Conservation (phyloP, 1,284 basidiomycete genomes). For the Sanghuangporus weigelae region DNA sequence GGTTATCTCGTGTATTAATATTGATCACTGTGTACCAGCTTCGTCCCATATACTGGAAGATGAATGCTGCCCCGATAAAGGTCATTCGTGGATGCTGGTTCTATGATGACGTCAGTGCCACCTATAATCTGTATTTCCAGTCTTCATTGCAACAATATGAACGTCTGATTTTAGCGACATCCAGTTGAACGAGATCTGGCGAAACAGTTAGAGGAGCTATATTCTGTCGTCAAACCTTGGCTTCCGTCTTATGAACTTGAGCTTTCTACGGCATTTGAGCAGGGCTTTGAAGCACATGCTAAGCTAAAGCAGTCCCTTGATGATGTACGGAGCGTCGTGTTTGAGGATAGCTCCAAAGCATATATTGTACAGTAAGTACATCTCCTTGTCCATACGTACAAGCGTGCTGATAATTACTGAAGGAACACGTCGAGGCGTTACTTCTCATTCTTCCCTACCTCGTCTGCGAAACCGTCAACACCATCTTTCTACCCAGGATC, state of each 20-base stretch:
- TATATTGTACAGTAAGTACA: conserved; percentile 33
- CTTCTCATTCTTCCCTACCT: conserved; percentile 11
- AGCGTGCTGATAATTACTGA: background rate
- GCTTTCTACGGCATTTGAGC: conserved; percentile 36
- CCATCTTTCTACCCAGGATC: conserved; percentile 13
- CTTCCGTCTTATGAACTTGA: conserved; percentile 41
- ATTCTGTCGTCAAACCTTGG: conserved; percentile 33
- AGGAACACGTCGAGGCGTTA: conserved; percentile 13
- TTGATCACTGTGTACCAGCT: conserved; percentile 29
- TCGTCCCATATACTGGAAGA: conserved; percentile 46
- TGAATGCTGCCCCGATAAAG: conserved; percentile 36
- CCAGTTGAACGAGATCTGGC: conserved; percentile 37
- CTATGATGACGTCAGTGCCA: conserved; percentile 35
- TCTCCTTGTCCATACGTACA: background rate
- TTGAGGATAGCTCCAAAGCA: conserved; percentile 38
- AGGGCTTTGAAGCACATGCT: conserved; percentile 41
- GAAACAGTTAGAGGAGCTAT: conserved; percentile 32
- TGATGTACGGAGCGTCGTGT: conserved; percentile 36
- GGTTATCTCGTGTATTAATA: background rate
- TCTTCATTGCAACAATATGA: background rate
- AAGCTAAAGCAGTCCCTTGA: conserved; percentile 42
- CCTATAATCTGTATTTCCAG: background rate
- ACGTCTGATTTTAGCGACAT: conserved; percentile 19
- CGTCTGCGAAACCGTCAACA: conserved; percentile 5
- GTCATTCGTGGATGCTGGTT: conserved; percentile 47